Conservation (phyloP, 2,329 filamentous ascomycete species). For the Monilinia aucupariae region DNA sequence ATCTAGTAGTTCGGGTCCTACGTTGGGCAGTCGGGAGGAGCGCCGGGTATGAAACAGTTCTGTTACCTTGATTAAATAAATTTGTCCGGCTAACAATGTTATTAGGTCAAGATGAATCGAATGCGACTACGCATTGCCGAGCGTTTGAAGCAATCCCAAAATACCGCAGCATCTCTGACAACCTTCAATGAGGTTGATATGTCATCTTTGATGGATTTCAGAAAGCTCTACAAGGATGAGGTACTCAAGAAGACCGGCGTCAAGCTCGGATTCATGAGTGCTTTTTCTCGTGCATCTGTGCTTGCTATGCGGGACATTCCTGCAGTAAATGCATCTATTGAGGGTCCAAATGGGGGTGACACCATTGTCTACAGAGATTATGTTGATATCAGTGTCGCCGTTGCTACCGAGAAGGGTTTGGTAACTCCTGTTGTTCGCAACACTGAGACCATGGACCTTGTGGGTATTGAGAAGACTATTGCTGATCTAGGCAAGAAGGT, state of each 20-base stretch:
- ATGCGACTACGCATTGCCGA: constrained; percentile 98
- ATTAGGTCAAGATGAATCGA: constrained; percentile 97
- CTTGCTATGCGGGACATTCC: constrained; percentile 94
- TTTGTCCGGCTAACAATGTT: constrained; percentile 19
- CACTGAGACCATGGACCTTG: constrained; percentile 78
- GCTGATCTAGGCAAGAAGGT: constrained; percentile 95
- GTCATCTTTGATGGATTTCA: constrained; percentile 95
- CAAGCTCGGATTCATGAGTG: constrained; percentile 99
- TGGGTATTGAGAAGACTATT: constrained; percentile 85
- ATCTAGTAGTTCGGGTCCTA: constrained; percentile 32
- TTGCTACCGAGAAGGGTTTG: constrained; percentile 94
- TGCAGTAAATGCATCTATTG: constrained; percentile 92
- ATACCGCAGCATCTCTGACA: constrained; percentile 92
- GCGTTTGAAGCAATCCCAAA: constrained; percentile 97
- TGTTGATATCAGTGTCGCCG: constrained; percentile 94
- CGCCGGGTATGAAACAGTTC: constrained; percentile 60
- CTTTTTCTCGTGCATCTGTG: constrained; percentile 84
- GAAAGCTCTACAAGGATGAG: constrained; percentile 95
- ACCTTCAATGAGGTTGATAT: constrained; percentile 99
- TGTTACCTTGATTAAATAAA: background rate
- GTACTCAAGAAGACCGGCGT: constrained; percentile 92
- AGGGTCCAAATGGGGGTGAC: constrained; percentile 89
- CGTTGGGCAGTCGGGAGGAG: constrained; percentile 74
- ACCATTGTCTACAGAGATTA: constrained; percentile 98
- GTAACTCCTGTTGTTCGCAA: constrained; percentile 97